phyloP scores from a whole-genome alignment of 306 rosid genomes.

The Sicyos baderoa region DNA sequence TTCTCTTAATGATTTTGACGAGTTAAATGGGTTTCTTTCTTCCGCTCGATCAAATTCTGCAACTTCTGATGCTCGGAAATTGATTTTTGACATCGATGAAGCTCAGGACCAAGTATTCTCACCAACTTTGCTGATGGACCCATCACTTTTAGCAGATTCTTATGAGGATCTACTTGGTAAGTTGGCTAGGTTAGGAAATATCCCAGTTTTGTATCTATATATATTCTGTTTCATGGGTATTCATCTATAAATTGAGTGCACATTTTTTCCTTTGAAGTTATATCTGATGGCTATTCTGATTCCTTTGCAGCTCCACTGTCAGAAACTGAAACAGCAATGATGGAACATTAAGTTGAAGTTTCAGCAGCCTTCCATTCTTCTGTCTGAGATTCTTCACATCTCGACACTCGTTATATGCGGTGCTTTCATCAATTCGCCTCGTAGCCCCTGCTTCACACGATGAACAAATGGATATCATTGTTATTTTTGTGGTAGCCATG shows the following conservation, averaged over 20 bases:
- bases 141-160: constrained; percentile 61
- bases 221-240: constrained; percentile 5
- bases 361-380: constrained; percentile 22
- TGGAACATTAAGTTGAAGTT: constrained; percentile 57
- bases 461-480: not conserved
- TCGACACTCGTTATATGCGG: not conserved
- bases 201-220: not conserved
- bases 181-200: constrained; percentile 24
- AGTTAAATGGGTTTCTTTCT: constrained; percentile 75
- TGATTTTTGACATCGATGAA: constrained; percentile 64
- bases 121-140: constrained; percentile 79
- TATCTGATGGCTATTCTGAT: constrained; percentile 3
- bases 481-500: constrained; percentile 1
- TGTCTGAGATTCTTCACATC: not conserved
- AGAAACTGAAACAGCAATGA: constrained; percentile 88
- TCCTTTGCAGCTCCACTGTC: constrained; percentile 82
- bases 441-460: not conserved
- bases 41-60: constrained; percentile 51
- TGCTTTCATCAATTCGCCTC: not conserved
- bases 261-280: not conserved
- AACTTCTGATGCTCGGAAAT: constrained; percentile 53
- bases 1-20: constrained; percentile 61
- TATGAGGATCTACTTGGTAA: constrained; percentile 93
- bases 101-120: constrained; percentile 80
- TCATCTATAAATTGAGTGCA: not conserved